Percentiles rank a stretch among this genome's conserved stretches.
These are phyloP conservation scores for Haplosporangium sp. DNA, from an alignment of 371 early-diverging fungal species.

Conservation along the genomic window DNA sequence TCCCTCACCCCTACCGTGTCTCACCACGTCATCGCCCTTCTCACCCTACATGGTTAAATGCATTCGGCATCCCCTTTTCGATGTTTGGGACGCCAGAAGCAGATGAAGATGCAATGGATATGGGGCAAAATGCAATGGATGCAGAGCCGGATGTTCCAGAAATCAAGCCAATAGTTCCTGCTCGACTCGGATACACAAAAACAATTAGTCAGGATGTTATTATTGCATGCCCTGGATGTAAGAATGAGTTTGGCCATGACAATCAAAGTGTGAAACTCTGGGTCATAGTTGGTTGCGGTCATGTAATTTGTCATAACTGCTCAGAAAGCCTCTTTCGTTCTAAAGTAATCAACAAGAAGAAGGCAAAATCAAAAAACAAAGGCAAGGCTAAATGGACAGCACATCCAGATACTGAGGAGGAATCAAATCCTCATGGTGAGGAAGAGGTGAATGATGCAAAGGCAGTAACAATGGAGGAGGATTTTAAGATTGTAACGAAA, in stretches of 20 bases:
- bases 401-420: background rate
- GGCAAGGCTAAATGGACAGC: constrained; percentile 19
- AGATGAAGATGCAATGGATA: background rate
- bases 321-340: constrained; percentile 27
- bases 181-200: constrained; percentile 37
- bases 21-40: background rate
- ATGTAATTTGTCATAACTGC: constrained; percentile 41
- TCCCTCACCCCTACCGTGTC: too few relatives aligned
- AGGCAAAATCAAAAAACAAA: constrained; percentile 12
- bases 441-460: background rate
- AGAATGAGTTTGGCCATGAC: constrained; percentile 26
- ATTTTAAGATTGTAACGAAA: constrained; percentile 27
- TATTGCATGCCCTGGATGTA: constrained; percentile 35
- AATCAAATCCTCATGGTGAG: background rate
- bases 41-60: background rate
- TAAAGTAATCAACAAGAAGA: constrained; percentile 19
- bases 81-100: background rate
- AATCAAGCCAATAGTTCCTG: background rate
- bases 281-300: constrained; percentile 42
- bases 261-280: constrained; percentile 26
- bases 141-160: background rate
- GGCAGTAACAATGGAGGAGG: background rate
- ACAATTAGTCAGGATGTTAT: constrained; percentile 1
- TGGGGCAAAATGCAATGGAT: background rate
- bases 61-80: background rate